A percentile compares a stretch with the other conserved stretches of the same genome.
These are phyloP conservation scores for Aspergillus saccharolyticus DNA, from an alignment of 495 filamentous ascomycete species.

Conservation along the genomic window DNA sequence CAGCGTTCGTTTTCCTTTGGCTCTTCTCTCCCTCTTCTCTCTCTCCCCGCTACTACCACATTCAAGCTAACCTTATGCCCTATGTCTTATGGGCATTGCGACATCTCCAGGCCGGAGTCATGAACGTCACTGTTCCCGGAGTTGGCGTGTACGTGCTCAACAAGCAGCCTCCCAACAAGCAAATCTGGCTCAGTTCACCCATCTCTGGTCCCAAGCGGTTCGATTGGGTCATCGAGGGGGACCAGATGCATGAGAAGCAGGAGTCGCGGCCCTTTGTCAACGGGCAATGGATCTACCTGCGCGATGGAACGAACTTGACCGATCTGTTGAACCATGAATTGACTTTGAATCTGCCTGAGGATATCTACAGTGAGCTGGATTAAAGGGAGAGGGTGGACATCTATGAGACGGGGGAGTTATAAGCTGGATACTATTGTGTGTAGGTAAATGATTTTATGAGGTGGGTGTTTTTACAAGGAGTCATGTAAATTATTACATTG, in stretches of 20 bases:
- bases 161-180: conserved; percentile 95
- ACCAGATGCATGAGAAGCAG: conserved; percentile 70
- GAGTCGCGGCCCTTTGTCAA: conserved; percentile 49
- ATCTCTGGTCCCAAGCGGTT: conserved; percentile 88
- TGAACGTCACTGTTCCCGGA: conserved; percentile 63
- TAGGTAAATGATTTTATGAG: background rate
- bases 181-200: conserved; percentile 95
- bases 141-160: conserved; percentile 86
- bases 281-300: conserved; percentile 76
- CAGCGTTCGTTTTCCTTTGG: conserved; percentile 31
- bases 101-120: conserved; percentile 64
- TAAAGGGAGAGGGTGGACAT: background rate
- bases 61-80: background rate
- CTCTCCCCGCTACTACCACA: background rate
- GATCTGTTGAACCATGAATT: conserved; percentile 69
- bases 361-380: conserved; percentile 34
- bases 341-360: conserved; percentile 32
- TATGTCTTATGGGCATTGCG: background rate
- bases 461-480: background rate
- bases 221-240: conserved; percentile 72
- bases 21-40: background rate
- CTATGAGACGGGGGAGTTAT: background rate
- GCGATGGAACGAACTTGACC: conserved; percentile 70
- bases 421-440: background rate
- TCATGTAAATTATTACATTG: background rate